Percentiles rank a stretch among this genome's conserved stretches.
Evolutionary conservation across 768 basidiomycete genomes (phyloP).

Genomic region (Symmetrospora coprosmae): DNA sequence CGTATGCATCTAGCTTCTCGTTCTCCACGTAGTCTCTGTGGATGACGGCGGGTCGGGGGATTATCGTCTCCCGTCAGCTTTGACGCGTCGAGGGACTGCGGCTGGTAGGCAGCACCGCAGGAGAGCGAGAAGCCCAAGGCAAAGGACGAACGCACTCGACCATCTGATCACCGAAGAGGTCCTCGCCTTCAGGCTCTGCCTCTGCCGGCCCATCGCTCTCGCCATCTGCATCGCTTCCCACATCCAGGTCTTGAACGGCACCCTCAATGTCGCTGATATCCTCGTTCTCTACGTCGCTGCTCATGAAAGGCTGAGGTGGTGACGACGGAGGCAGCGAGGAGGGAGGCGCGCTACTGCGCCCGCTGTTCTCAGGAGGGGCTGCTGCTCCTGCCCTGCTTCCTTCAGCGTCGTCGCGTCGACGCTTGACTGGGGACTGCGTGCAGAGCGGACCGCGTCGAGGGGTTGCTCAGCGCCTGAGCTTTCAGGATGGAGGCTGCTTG

Average conservation of each 20-base stretch:
- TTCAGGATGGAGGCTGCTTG: background rate
- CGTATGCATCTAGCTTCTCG: slow-evolving; percentile 68
- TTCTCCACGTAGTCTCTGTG: slow-evolving; percentile 67
- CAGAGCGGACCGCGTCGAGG: background rate
- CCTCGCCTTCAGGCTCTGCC: slow-evolving; percentile 74
- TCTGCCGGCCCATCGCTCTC: slow-evolving; percentile 43
- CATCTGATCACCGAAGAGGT: slow-evolving; percentile 67
- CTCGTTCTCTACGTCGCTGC: slow-evolving; percentile 73
- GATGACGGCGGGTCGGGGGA: too few species aligned
- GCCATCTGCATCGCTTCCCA: slow-evolving; percentile 47
- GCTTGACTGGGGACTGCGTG: slow-evolving; percentile 5
- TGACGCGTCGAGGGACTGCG: too few species aligned
- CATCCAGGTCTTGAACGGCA: slow-evolving; percentile 52
- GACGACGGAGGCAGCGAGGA: slow-evolving; percentile 31
- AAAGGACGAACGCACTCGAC: slow-evolving; percentile 49
- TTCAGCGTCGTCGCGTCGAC: slow-evolving; percentile 7
- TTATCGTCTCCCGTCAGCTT: too few species aligned
- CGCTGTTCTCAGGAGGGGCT: slow-evolving; percentile 3
- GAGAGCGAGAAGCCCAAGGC: too few species aligned
- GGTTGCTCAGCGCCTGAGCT: too few species aligned
- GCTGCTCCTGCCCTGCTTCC: slow-evolving; percentile 1
- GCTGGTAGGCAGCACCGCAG: too few species aligned
- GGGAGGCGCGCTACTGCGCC: slow-evolving; percentile 9
- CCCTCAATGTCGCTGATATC: slow-evolving; percentile 36
- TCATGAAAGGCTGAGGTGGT: slow-evolving; percentile 51